Percentiles rank a stretch among this genome's conserved stretches.
phyloP scores from a whole-genome alignment of 225 moss, liverwort and hornwort genomes.

The Straminergon stramineum region DNA sequence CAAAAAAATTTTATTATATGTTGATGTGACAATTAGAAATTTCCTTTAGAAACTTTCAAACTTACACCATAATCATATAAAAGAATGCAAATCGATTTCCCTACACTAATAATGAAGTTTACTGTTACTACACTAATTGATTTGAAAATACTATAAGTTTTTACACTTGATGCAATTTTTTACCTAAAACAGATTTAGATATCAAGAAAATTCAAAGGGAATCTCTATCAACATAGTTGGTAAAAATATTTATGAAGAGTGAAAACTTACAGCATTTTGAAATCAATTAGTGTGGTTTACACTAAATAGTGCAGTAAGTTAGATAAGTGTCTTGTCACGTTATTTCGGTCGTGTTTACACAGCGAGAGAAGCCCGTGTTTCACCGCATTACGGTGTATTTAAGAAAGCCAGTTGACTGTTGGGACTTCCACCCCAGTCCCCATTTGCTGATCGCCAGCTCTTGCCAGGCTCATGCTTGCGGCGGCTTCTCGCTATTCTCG shows the following conservation, averaged over 20 bases:
- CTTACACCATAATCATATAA: rapidly evolving
- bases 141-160: background rate
- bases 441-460: background rate
- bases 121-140: background rate
- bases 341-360: background rate
- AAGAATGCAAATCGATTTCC: background rate
- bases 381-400: background rate
- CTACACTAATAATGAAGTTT: too few relatives aligned
- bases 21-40: background rate
- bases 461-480: background rate
- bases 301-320: background rate
- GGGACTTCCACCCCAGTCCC: background rate
- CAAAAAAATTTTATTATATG: background rate
- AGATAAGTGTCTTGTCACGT: background rate
- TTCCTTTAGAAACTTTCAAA: background rate
- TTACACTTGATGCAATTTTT: too few relatives aligned
- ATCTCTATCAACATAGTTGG: background rate
- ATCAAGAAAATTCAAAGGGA: background rate
- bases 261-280: background rate
- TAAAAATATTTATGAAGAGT: background rate
- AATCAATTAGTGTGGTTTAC: background rate
- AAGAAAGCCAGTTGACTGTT: background rate
- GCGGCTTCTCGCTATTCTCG: background rate
- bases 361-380: background rate
- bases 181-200: background rate